Base-by-base conservation (phyloP, 2,329 filamentous ascomycete species). In the Pseudocercospora fijiensis region DNA sequence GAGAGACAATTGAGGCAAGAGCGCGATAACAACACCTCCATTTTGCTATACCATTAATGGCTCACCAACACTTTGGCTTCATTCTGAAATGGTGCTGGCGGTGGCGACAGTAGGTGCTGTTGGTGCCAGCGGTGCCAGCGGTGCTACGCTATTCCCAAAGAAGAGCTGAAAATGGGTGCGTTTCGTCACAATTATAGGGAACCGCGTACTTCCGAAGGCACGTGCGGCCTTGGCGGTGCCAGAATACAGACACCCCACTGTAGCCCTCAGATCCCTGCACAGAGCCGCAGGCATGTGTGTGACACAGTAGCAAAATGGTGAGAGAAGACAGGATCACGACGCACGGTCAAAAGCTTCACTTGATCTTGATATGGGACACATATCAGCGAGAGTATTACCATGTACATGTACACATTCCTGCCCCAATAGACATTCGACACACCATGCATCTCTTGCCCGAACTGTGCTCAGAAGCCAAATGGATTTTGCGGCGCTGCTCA, bases 401-500 rank as follows among this genome's bases (percentile, higher is more conserved):
- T 68, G 49, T 69, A 68, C 66, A 69, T 62, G 37, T 53, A 56
- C 62, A 59, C 64, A 61, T 67, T 43, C 55, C 51, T 45, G 57
- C 62, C 61, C 58, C 60, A 33, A 43, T 63, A 56, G 52, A 61
- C 63, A 60, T 62, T 26, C 58, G 65, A 62, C 26, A 65, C 49
- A 37, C 58, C 52, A 52, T 30, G 16, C 60, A 26, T 43, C 33
- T 24, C 60, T 20, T 28, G 45, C 43, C 37, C 8, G 41, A 41
- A 41, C 49, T 26, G 26, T 30, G 51, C 57, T 67, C 67, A 89
- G 71, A 90, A 90, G 45, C 88, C 88, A 76, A 90, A 90, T 1
- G 88, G 88, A 75, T 90, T 90, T 72, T 87, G 83, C 57, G 88
- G 86, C 63, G 88, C 87, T 90, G 70, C 18, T 41, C 56, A 18